These are phyloP conservation scores for Colletotrichum karsti DNA, from an alignment of 2,329 filamentous ascomycete genomes.

Conservation along the genomic window DNA sequence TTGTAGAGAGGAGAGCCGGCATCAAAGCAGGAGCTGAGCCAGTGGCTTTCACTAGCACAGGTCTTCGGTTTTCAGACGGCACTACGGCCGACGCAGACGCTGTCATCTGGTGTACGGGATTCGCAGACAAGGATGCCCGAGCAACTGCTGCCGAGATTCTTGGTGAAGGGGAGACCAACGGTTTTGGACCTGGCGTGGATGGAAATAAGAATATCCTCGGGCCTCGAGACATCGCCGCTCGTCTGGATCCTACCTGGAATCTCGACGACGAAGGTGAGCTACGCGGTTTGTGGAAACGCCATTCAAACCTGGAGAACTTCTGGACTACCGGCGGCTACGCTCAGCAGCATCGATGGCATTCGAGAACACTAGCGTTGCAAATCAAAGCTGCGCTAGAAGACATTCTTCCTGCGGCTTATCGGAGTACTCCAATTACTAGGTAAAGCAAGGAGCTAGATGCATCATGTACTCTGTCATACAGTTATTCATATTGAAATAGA, in stretches of 20 bases:
- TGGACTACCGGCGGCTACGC: conserved; percentile 44
- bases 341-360: conserved; percentile 43
- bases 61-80: conserved; percentile 40
- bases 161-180: conserved; percentile 30
- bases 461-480: too few species aligned
- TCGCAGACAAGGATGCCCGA: conserved; percentile 40
- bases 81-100: conserved; percentile 40
- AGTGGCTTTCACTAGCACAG: conserved; percentile 36
- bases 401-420: conserved; percentile 36
- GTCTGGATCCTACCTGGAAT: conserved; percentile 48
- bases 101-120: conserved; percentile 46
- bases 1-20: conserved; percentile 37
- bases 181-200: too few species aligned
- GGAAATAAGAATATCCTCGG: neutral
- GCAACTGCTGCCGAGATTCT: conserved; percentile 37
- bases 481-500: neutral
- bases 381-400: conserved; percentile 44
- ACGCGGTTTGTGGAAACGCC: conserved; percentile 48
- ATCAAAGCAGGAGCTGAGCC: conserved; percentile 38
- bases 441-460: neutral
- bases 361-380: conserved; percentile 39
- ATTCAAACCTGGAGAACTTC: conserved; percentile 40
- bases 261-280: conserved; percentile 51
- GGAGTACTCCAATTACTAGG: neutral
- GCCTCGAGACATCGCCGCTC: conserved; percentile 34